Evolutionary conservation across 352 stramenopile genomes (phyloP), one percentile per base, ranked within the genome.

Genomic region (Pilasporangium apinafurcum): DNA sequence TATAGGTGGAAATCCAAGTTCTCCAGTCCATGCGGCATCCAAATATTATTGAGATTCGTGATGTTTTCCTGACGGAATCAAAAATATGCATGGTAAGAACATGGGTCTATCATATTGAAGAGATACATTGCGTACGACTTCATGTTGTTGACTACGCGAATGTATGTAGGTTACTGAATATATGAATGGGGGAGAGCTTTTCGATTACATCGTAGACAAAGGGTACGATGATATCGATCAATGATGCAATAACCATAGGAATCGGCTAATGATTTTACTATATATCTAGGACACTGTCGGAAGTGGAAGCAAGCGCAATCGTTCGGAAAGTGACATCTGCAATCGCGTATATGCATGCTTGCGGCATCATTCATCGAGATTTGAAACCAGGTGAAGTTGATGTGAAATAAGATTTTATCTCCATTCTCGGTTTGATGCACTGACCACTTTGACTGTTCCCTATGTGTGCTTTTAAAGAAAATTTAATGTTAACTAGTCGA

Each of bases 151-250:
- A 26, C 7, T 53, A 14, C 41, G 34, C 35, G 29, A 46, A 17
- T 22, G 35, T 56, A 24, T 30, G 13, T 22, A 91, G 78, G 65
- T 95, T n/a, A 95, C 86, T 2, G 86, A 96, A 48, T 84, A 84
- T 43, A 86, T 95, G 69, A 47, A 75, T 21, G 86, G 86, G 6
- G 86, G 86, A 8, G 86, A 96, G 45, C 53, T 96, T 21, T 95
- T 96, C 50, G 84, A 96, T 50, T 94, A 94, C 56, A 74, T 96
- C 28, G 81, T 96, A 10, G 76, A 95, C 40, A 94, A 86, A 68
- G 83, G 83, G 72, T 85, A 43, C 28, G 51, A n/a, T 27, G 13
- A 10, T 51, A 24, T 27, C 1, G 10, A 29, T 25, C 26, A 8
- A 33, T n/a, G n/a, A n/a, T n/a, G n/a, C n/a, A n/a, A n/a, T n/a